Evolutionary conservation across 2,329 filamentous ascomycete species (phyloP), one percentile per base, ranked within the genome.

Genomic region (Didymella exigua): DNA sequence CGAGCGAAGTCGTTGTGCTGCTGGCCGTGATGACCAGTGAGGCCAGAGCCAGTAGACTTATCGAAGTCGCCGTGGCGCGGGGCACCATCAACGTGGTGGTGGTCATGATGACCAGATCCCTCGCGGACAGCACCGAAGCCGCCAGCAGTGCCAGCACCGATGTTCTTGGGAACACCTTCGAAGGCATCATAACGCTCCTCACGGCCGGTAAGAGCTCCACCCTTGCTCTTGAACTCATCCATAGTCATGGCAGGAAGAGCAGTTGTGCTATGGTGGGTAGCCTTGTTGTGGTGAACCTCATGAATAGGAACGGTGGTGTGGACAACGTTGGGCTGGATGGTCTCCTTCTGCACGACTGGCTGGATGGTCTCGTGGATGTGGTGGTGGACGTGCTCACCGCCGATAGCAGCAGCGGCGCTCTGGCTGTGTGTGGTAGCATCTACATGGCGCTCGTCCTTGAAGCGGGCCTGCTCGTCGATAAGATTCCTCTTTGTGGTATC

Each of bases 301-400:
- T 91, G 88, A 36, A 91, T 81, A 0, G 88, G 89, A 0, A 89
- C 79, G 1, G 86, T 90, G 21, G 86, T 90, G 77, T 91, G 89
- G 1, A 90, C 79, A 3, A 91, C 82, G 14, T 84, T 80, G 1
- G 86, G 87, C 60, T 89, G 83, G 24, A 90, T 78, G 1, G 82
- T 85, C 61, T 90, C 86, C 61, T 89, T 89, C 45, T 91, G 80
- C 30, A 91, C 78, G 0, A 91, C 82, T 0, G 88, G 88, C 70
- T 91, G 87, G 42, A 91, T 83, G 26, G 84, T 86, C 72, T 90
- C 86, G 59, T 89, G 85, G 3, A 89, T 81, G 62, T 83, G 84
- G 69, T 88, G 86, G 69, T 88, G 86, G 16, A 86, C 77, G 66
- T 88, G 85, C 75, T 88, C 85, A 47, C 84, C 85, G 30, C 79